These are phyloP conservation scores for Cadophora gregata DNA, from an alignment of 2,329 filamentous ascomycete genomes.

Conservation along the genomic window DNA sequence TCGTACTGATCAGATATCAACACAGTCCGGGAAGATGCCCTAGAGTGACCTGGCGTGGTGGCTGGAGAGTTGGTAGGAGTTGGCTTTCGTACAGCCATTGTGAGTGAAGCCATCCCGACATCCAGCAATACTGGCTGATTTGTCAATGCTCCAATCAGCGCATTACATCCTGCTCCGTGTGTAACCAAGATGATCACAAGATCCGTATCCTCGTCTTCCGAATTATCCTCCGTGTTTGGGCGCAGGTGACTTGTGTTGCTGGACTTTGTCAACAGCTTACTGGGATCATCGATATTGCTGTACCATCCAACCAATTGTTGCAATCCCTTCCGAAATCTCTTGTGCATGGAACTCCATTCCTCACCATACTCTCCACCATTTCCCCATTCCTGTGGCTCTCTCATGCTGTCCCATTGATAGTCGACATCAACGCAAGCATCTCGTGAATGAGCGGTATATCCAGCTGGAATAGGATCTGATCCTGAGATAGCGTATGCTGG, in stretches of 20 bases:
- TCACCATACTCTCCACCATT: constrained; percentile 88
- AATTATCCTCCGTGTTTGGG: constrained; percentile 47
- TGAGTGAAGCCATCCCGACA: constrained; percentile 87
- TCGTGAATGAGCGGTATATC: constrained; percentile 88
- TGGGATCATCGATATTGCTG: constrained; percentile 57
- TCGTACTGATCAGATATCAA: constrained; percentile 70
- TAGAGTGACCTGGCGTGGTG: constrained; percentile 44
- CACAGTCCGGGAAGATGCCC: constrained; percentile 46
- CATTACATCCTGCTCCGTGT: constrained; percentile 95
- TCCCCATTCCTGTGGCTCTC: constrained; percentile 79
- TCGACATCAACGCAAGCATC: constrained; percentile 88
- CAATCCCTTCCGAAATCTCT: constrained; percentile 80
- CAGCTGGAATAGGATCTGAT: constrained; percentile 81
- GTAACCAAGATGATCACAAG: constrained; percentile 87
- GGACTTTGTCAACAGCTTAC: constrained; percentile 56
- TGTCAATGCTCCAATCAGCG: constrained; percentile 88
- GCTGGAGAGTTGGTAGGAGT: constrained; percentile 33
- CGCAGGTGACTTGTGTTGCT: constrained; percentile 46
- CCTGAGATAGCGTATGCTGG: constrained; percentile 84
- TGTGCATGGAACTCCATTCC: constrained; percentile 96
- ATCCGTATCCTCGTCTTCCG: constrained; percentile 69
- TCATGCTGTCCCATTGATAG: constrained; percentile 95
- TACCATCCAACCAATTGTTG: constrained; percentile 88
- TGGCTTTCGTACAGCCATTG: constrained; percentile 75
- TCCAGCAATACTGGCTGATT: constrained; percentile 91